Conservation (phyloP, 169 alveolate genomes). For the Hepatocystis sp. region DNA sequence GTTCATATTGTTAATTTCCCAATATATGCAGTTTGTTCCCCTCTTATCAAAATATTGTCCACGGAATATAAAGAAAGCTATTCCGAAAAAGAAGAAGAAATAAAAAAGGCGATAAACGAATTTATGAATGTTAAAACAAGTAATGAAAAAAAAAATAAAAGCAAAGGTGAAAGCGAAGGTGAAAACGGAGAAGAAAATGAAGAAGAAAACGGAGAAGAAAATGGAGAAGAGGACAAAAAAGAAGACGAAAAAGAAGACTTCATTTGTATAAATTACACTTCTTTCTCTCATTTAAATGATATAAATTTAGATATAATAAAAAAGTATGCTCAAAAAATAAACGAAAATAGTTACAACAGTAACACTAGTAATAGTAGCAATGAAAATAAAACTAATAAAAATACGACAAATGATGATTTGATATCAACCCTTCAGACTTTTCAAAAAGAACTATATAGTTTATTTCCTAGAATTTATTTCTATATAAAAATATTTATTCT, state of each 20-base stretch:
- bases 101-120: constrained; percentile 21
- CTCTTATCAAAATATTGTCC: constrained; percentile 54
- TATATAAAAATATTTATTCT: constrained; percentile 52
- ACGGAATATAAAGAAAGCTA: constrained; percentile 28
- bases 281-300: too few species aligned
- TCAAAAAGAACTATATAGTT: constrained; percentile 12
- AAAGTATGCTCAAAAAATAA: neutral
- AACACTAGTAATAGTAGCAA: too few species aligned
- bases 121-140: constrained; percentile 16
- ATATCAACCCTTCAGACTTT: constrained; percentile 32
- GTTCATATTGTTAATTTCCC: too few species aligned
- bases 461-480: constrained; percentile 69
- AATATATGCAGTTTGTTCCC: constrained; percentile 33
- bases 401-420: neutral
- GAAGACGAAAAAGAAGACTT: neutral
- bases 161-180: too few species aligned
- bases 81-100: constrained; percentile 33
- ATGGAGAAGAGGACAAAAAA: constrained; percentile 3
- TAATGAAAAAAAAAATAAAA: neutral
- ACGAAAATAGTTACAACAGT: neutral
- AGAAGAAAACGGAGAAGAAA: too few species aligned
- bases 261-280: too few species aligned
- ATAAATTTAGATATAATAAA: neutral
- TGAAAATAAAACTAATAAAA: neutral
- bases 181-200: too few species aligned